Evolutionary conservation across 305 asterid genomes (phyloP), one percentile per base, ranked within the genome.

Genomic region (Rubia balearica): DNA sequence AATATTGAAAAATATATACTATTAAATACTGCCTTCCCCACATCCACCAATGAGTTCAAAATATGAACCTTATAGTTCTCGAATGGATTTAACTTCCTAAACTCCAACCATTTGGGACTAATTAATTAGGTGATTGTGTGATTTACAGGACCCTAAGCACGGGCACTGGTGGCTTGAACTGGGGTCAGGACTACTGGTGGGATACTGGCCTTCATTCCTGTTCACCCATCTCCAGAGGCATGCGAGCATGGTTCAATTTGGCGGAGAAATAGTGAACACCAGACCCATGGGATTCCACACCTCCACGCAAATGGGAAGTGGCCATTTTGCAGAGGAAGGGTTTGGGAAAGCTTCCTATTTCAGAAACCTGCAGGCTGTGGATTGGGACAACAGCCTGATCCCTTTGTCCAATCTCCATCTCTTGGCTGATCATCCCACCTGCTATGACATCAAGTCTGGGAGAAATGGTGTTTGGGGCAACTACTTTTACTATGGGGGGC

Each of bases 131-230:
- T 33, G 5, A 3, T 33, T 33, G 5, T 33, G 38, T 33, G 38
- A 3, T 24, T 0, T 68, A 45, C 73, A 92, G 98, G 98, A 92
- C 73, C 98, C 98, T 8, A 88, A 87, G 63, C 98, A 92, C 76
- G 97, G 98, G 49, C 95, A 92, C 48, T 92, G 98, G 98, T 92
- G 98, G 98, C 90, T 92, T 0, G 91, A 92, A 74, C 88, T 92
- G 59, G 98, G 97, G 17, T 64, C 84, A 4, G 98, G 98, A 1
- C 62, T 92, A 5, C 85, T 92, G 9, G 94, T 92, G 0, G 98
- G 98, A 30, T 92, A 90, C 76, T 92, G 98, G 98, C 98, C 98
- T 6, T 81, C 91, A 12, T 77, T 79, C 79, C 70, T 92, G 79
- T 92, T 92, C 71, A 88, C 90, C 63, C 98, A 92, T 77, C 64